These are phyloP conservation scores for Blumeria graminis DNA, from an alignment of 2,329 filamentous ascomycete genomes.

Conservation along the genomic window DNA sequence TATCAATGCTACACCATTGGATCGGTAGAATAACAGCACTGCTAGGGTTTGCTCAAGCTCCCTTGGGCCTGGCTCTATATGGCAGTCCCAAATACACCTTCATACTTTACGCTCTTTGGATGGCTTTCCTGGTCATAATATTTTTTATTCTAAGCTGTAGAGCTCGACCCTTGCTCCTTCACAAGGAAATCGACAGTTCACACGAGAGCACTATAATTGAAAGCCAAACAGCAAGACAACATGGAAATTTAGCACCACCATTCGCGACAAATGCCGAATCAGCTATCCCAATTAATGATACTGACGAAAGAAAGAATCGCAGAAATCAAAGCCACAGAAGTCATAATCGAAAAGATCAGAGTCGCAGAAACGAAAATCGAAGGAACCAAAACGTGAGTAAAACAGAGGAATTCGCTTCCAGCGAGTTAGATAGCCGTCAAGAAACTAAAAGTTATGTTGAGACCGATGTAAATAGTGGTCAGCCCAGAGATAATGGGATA, in stretches of 20 bases:
- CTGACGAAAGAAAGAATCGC: conserved; percentile 9
- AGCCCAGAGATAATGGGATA: conserved; percentile 25
- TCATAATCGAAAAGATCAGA: neutral
- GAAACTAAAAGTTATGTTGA: conserved; percentile 29
- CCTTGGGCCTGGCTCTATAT: conserved; percentile 74
- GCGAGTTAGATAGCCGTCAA: conserved; percentile 22
- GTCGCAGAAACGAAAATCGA: neutral
- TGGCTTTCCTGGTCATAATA: conserved; percentile 41
- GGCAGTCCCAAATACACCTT: conserved; percentile 72
- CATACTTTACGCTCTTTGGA: conserved; percentile 63
- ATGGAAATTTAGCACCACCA: conserved; percentile 26
- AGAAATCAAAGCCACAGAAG: neutral
- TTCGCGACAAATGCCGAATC: conserved; percentile 32
- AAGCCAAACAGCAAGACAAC: conserved; percentile 19
- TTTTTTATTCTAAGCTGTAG: conserved; percentile 66
- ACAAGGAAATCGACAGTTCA: conserved; percentile 11
- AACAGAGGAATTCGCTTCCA: conserved; percentile 25
- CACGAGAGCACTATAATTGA: conserved; percentile 24
- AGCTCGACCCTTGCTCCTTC: conserved; percentile 29
- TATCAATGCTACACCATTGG: conserved; percentile 52
- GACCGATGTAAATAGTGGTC: conserved; percentile 30
- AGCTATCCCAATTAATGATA: conserved; percentile 21
- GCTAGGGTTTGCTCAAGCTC: conserved; percentile 66
- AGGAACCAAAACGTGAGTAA: conserved; percentile 9
- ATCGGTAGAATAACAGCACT: conserved; percentile 53